Percentiles rank a stretch among this genome's conserved stretches.
phyloP scores from a whole-genome alignment of 495 filamentous ascomycete genomes.

The Lichenothelia convexa region DNA sequence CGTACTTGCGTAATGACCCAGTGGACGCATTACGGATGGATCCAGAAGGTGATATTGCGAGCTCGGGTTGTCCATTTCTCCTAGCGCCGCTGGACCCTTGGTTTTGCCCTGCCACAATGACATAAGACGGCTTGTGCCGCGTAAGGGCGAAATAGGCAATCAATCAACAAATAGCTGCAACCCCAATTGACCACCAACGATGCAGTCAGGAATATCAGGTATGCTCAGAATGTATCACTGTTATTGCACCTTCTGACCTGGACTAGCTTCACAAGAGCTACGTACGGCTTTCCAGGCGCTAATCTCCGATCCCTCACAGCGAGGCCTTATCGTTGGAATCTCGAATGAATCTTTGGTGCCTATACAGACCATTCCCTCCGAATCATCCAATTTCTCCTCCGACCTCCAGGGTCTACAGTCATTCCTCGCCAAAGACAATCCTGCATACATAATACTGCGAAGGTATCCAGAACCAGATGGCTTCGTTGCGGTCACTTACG shows the following conservation, averaged over 20 bases:
- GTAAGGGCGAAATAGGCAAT: too few relatives aligned
- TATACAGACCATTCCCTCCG: conserved; percentile 35
- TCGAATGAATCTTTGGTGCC: conserved; percentile 55
- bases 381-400: conserved; percentile 38
- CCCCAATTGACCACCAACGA: too few relatives aligned
- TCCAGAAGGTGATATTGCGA: too few relatives aligned
- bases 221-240: conserved; percentile 5
- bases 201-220: conserved; percentile 88
- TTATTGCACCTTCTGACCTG: conserved; percentile 2
- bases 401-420: conserved; percentile 39
- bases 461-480: conserved; percentile 23
- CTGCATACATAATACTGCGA: conserved; percentile 74
- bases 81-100: too few relatives aligned
- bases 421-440: conserved; percentile 51
- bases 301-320: conserved; percentile 40
- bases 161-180: too few relatives aligned
- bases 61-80: too few relatives aligned
- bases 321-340: conserved; percentile 72
- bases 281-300: conserved; percentile 63
- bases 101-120: too few relatives aligned
- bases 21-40: too few relatives aligned
- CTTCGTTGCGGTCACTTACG: conserved; percentile 70
- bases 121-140: too few relatives aligned
- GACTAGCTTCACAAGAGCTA: conserved; percentile 69
- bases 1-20: too few relatives aligned